Base-by-base conservation (phyloP, 2,329 filamentous ascomycete genomes). In the Drechmeria coniospora region DNA sequence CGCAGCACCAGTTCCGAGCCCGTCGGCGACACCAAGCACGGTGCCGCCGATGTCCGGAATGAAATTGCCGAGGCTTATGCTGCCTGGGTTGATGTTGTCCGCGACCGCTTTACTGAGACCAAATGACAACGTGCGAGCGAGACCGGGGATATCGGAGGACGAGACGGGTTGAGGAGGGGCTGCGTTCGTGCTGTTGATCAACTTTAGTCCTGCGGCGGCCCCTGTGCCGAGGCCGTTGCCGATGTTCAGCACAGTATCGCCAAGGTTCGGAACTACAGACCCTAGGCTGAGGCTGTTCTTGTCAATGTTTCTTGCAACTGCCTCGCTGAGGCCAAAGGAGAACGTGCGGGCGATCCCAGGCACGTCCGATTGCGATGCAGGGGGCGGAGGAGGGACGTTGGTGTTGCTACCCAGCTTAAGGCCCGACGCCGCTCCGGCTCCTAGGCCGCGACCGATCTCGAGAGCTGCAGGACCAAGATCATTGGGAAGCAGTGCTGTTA, bases 191-290 rank as follows among this genome's bases (percentile, higher is more conserved):
- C 23, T 25, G 20, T 31, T 29, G 4, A 29, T 27, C 5, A 42
- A 15, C 15, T 31, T 30, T 5, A 35, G 23, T 4, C 33, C 33
- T 1, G 29, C 7, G n/a, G 30, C 33, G 3, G 33, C 30, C 10
- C 33, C 33, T n/a, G 26, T 31, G 7, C 33, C 33, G 15, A 35
- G 12, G 11, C 33, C 33, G 8, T 23, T 26, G n/a, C 33, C 33
- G 13, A 32, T 16, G 15, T 24, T 22, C 10, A 32, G 15, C 2
- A 30, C 30, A 5, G 33, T 26, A 6, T 25, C n/a, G 17, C 26
- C 28, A 17, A 34, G 21, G 15, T 23, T 29, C 13, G 20, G 27
- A 6, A 24, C 29, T n/a, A n/a, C n/a, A n/a, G n/a, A n/a, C n/a
- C n/a, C n/a, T n/a, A n/a, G n/a, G n/a, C n/a, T n/a, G 15, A 32